Evolutionary conservation across 257 asterid species (phyloP).

Genomic region (Solanum lignicaule): DNA sequence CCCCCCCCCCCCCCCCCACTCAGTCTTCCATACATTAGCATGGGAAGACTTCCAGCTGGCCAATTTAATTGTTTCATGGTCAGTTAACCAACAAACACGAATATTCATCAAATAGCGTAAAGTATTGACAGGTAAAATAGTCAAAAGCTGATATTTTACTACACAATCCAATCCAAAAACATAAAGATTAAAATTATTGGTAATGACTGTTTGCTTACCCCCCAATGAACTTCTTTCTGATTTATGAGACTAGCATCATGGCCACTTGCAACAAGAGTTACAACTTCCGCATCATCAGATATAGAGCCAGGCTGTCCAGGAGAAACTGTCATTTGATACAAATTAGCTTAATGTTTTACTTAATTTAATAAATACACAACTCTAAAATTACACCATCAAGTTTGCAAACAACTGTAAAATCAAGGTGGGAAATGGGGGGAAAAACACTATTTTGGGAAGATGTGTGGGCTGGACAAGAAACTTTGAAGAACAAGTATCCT

Average conservation of each 20-base stretch:
- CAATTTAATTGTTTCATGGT: not conserved
- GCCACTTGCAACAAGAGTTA: constrained; percentile 74
- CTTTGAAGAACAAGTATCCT: too few species aligned
- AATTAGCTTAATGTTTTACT: not conserved
- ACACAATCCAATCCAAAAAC: not conserved
- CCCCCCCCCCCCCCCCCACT: too few species aligned
- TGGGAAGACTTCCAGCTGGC: not conserved
- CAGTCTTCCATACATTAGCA: not conserved
- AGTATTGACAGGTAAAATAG: not conserved
- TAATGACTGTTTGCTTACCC: constrained; percentile 44
- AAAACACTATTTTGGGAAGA: too few species aligned
- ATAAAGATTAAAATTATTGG: not conserved
- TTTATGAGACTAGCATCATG: constrained; percentile 77
- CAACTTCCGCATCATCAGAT: constrained; percentile 82
- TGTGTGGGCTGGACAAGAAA: too few species aligned
- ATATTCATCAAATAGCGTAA: not conserved
- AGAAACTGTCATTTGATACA: constrained; percentile 48
- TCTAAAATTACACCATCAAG: too few species aligned
- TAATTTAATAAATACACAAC: not conserved
- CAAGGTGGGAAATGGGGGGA: too few species aligned
- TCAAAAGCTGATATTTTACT: not conserved
- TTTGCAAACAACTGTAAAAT: too few species aligned
- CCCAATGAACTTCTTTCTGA: constrained; percentile 96
- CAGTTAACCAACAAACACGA: not conserved
- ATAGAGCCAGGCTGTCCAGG: constrained; percentile 89